Percentiles rank a stretch among this genome's conserved stretches.
Conservation (phyloP, 1,284 basidiomycete species). For the Bjerkandera adusta region DNA sequence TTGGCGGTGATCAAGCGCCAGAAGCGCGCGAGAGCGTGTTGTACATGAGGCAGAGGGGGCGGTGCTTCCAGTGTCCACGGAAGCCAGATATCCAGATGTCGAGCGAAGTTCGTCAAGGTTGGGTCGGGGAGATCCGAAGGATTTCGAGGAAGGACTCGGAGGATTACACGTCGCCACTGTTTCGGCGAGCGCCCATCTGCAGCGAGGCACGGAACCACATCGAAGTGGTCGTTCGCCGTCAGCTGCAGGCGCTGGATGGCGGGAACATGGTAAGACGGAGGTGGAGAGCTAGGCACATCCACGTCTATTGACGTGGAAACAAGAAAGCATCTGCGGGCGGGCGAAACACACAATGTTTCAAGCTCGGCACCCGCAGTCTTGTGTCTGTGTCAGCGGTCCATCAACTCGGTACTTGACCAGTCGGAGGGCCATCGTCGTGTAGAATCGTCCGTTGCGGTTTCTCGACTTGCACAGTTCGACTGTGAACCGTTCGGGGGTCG, state of each 20-base stretch:
- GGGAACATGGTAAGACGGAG: constrained; percentile 46
- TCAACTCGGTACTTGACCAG: constrained; percentile 11
- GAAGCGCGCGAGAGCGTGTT: constrained; percentile 15
- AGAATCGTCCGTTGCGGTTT: constrained; percentile 6
- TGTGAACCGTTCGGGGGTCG: constrained; percentile 34
- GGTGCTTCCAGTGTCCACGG: constrained; percentile 13
- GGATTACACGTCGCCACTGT: constrained; percentile 49
- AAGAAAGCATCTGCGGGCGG: constrained; percentile 52
- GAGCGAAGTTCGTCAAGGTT: constrained; percentile 15
- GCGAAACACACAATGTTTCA: constrained; percentile 56
- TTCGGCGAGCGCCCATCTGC: constrained; percentile 47
- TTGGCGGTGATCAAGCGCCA: constrained; percentile 32
- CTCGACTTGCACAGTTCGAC: constrained; percentile 46
- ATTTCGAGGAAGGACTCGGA: constrained; percentile 28
- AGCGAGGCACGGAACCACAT: constrained; percentile 70
- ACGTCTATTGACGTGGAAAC: constrained; percentile 32
- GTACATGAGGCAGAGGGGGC: constrained; percentile 20
- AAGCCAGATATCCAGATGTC: constrained; percentile 1
- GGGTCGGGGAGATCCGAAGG: constrained; percentile 20
- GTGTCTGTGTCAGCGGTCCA: constrained; percentile 50
- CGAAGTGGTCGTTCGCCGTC: constrained; percentile 67
- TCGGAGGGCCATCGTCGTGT: constrained; percentile 14
- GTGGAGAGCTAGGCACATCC: constrained; percentile 8
- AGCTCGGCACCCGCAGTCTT: constrained; percentile 57
- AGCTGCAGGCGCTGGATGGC: constrained; percentile 46